Evolutionary conservation across 2,329 filamentous ascomycete genomes (phyloP), one percentile per base, ranked within the genome.

Genomic region (Ophiostoma tasmaniense): DNA sequence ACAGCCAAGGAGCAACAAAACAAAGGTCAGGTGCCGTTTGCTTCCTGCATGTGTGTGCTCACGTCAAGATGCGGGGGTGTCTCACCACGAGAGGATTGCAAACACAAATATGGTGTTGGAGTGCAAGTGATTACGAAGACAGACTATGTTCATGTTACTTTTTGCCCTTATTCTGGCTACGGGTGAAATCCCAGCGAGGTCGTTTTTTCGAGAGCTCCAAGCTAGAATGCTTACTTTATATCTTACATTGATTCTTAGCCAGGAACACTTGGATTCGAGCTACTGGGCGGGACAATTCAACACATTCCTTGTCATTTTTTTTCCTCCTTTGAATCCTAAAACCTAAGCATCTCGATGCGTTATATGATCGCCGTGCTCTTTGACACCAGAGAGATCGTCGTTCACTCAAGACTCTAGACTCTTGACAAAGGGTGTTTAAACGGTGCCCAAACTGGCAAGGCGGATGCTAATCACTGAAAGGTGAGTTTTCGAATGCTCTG

Each of bases 31-130:
- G n/a, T 55, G 50, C 50, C n/a, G 3, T 55, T 25, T 13, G 50
- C 50, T 55, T 55, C 50, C 50, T 55, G 50, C 50, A 55, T 55
- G 50, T 55, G n/a, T 55, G 50, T 55, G 50, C 11, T 55, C 50
- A 55, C 50, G 20, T 55, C 22, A 22, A 55, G n/a, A 11, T 55
- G 50, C 50, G 50, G 50, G 50, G 50, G 50, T 28, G 50, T 25
- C 50, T 55, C 50, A 25, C n/a, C n/a, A 17, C 3, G 50, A 22
- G 50, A 13, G n/a, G 3, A 55, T 25, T 6, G 14, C 6, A 45
- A 17, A 20, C 17, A 45, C 3, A 17, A 20, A 17, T 17, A 42
- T 45, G 33, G 33, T 6, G 37, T 45, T 45, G 42, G 11, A 45
- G 42, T 17, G 11, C 5, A 8, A 45, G 20, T n/a, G 17, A 45